Conservation (phyloP, 2,329 filamentous ascomycete species). For the Clonostachys rosea region DNA sequence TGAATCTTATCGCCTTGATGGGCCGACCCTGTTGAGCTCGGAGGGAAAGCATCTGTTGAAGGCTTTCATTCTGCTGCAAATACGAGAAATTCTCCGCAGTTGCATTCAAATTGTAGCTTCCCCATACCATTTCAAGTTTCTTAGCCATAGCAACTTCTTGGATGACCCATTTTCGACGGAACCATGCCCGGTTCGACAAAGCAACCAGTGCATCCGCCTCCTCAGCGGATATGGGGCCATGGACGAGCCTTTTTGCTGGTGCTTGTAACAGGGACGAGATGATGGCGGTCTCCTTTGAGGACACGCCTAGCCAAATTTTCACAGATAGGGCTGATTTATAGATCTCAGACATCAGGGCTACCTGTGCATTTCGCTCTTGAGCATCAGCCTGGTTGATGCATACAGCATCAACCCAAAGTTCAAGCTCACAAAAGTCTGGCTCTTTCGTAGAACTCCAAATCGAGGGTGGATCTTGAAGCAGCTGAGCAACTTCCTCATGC, state of each 20-base stretch:
- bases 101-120: constrained; percentile 1
- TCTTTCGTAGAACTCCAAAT: background rate
- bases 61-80: too few species aligned
- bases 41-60: too few species aligned
- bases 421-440: background rate
- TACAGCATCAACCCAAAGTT: constrained; percentile 10
- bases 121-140: constrained; percentile 5
- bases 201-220: constrained; percentile 3
- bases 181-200: constrained; percentile 4
- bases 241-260: too few species aligned
- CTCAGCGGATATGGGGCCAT: background rate
- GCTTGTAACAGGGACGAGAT: constrained; percentile 2
- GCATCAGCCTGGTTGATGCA: constrained; percentile 9
- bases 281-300: background rate
- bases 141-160: constrained; percentile 9
- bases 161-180: constrained; percentile 10
- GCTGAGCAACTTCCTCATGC: background rate
- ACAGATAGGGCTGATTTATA: constrained; percentile 5
- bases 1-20: too few species aligned
- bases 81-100: too few species aligned
- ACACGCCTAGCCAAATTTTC: constrained; percentile 5
- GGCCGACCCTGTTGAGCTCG: too few species aligned
- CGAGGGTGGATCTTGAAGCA: background rate
- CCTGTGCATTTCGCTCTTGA: constrained; percentile 6
- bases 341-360: constrained; percentile 8